Evolutionary conservation across 805 yeast species (phyloP), one percentile per base, ranked within the genome.

Genomic region (Wickerhamomyces tratensis): DNA sequence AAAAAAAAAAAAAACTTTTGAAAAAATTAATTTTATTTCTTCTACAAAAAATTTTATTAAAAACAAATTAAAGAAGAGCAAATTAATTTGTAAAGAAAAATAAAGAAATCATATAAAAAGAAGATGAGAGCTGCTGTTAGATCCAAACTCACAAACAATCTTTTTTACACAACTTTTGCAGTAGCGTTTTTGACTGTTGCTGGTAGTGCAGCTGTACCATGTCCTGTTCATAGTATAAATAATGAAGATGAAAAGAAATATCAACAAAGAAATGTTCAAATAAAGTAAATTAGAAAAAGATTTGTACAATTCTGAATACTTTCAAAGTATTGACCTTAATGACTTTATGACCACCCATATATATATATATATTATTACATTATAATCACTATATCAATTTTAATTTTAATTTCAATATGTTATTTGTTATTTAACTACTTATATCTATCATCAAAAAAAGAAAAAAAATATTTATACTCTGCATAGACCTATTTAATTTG

Each of bases 101-200:
- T 27, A 9, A 38, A 9, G 10, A 39, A 27, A 39, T 14, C 30
- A 27, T 27, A 27, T 27, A 27, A 27, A 8, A 3, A 11, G 34
- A 51, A 25, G 37, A 68, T 75, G 64, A 73, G 68, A 63, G 79
- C 80, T 6, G 67, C 76, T 5, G 74, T 72, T 36, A 69, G 80
- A 56, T 71, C 68, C 50, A 67, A 63, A 50, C 61, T 77, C 42
- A 74, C 80, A 9, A 67, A 72, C 48, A 72, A 73, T 39, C 53
- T 78, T 45, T 78, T 77, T 61, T 63, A 72, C 44, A 71, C 81
- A 26, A 77, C 85, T 7, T 77, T 77, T 51, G 76, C 80, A 10
- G 72, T 77, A n/a, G 77, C 82, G 38, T 74, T 77, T 39, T 54
- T 64, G 25, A 64, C 70, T 3, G 73, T 68, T 12, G 69, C 71